These are phyloP conservation scores for Ammopiptanthus mongolicus DNA, from an alignment of 306 rosid genomes.

Conservation along the genomic window DNA sequence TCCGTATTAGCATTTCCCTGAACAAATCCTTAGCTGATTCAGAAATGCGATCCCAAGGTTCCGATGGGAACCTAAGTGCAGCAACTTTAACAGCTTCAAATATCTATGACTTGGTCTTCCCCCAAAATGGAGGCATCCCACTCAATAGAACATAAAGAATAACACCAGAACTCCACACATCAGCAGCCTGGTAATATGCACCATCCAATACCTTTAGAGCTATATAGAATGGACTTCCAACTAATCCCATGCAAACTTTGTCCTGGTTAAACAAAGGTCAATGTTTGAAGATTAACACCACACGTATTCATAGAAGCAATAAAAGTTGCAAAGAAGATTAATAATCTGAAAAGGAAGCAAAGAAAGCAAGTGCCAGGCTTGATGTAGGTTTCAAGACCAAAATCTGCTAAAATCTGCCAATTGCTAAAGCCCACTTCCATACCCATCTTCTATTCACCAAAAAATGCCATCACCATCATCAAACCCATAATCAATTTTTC, in stretches of 20 bases:
- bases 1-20: slow-evolving; percentile 63
- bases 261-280: slow-evolving; percentile 50
- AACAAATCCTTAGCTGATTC: slow-evolving; percentile 69
- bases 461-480: too few relatives aligned
- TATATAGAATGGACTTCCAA: slow-evolving; percentile 90
- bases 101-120: slow-evolving; percentile 77
- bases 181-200: slow-evolving; percentile 81
- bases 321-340: background rate
- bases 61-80: slow-evolving; percentile 62
- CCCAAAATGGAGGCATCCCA: slow-evolving; percentile 88
- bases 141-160: slow-evolving; percentile 80
- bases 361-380: slow-evolving; percentile 58
- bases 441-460: too few relatives aligned
- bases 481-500: too few relatives aligned
- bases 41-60: slow-evolving; percentile 63
- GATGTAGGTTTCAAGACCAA: slow-evolving; percentile 87
- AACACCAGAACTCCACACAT: slow-evolving; percentile 88
- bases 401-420: slow-evolving; percentile 85
- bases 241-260: slow-evolving; percentile 79
- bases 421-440: too few relatives aligned
- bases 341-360: slow-evolving; percentile 17
- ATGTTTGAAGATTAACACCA: slow-evolving; percentile 24
- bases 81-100: slow-evolving; percentile 74
- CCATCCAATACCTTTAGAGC: slow-evolving; percentile 87
- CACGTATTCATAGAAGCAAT: background rate